Base-by-base conservation (phyloP, 805 yeast genomes). In the Pichia nakasei region DNA sequence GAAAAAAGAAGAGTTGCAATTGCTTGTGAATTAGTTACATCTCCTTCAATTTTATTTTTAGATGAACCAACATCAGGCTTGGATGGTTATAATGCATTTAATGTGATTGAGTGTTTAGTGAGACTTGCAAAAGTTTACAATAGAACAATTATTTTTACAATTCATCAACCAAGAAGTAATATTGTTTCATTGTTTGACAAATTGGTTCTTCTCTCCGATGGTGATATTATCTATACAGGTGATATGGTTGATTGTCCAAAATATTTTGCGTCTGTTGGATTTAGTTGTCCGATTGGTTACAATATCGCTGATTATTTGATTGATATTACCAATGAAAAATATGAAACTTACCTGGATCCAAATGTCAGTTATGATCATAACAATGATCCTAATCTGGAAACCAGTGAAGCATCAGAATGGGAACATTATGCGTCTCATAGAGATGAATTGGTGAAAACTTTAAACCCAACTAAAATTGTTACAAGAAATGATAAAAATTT, bases 31-130 rank as follows among this genome's bases (percentile, higher is more conserved):
- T 67, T 88, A 35, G 96, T 88, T 2, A 88, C 96, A 0, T 80
- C 88, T 2, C 96, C 96, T 1, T 75, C 88, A 0, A 77, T 88
- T 36, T 62, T 88, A 43, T 84, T 88, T 53, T 65, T 88, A 43
- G 96, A 88, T 63, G 96, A 88, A 59, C 96, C 96, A 22, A 88
- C 98, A 0, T 86, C 96, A 0, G 99, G 99, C 1, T 69, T 93
- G 46, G 99, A 93, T 61, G 81, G 97, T 8, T 91, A 77, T 59
- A 91, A 89, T 64, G 97, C 98, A 1, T 80, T 77, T 57, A 87
- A 89, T 54, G 98, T 93, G 8, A 72, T 93, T 37, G 97, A 88
- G 48, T 75, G 87, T 48, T 70, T 93, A 37, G 91, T 85, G 3
- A 74, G 83, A 45, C 70, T 93, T 46, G 86, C 97, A 0, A 72